phyloP scores from a whole-genome alignment of 108 stramenopile genomes.

The Nannochloropsis gaditana region DNA sequence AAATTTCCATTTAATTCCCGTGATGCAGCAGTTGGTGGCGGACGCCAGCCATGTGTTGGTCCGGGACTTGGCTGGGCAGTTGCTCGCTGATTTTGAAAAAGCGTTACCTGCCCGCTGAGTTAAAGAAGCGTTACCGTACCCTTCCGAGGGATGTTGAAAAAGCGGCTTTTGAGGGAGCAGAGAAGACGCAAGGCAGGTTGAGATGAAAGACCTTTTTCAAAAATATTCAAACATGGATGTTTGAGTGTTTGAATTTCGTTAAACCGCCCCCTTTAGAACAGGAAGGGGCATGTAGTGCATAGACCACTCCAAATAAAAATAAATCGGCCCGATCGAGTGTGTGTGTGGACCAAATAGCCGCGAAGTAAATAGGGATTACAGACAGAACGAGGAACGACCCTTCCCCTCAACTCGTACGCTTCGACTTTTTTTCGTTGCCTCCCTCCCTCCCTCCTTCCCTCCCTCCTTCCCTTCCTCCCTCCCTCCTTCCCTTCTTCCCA shows the following conservation, averaged over 20 bases:
- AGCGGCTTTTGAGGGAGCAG: too few species aligned
- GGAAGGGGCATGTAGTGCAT: not conserved
- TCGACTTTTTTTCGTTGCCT: not conserved
- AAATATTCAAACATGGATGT: too few species aligned
- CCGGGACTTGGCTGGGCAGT: not conserved
- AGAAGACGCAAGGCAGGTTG: too few species aligned
- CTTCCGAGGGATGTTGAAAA: too few species aligned
- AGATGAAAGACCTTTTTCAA: too few species aligned
- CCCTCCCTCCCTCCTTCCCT: not conserved
- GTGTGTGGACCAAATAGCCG: too few species aligned
- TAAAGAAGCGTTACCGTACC: too few species aligned
- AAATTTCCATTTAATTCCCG: not conserved
- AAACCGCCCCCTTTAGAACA: too few species aligned
- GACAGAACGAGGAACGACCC: not conserved
- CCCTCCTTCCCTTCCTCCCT: not conserved
- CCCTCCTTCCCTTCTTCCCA: not conserved
- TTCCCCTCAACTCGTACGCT: not conserved
- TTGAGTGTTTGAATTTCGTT: too few species aligned
- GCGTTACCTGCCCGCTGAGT: too few species aligned
- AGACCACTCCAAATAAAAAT: not conserved
- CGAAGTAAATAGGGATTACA: too few species aligned
- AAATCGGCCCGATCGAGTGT: too few species aligned
- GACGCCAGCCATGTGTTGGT: not conserved
- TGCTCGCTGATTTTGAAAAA: not conserved
- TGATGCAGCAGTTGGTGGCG: conserved; percentile 14